Base-by-base conservation (phyloP, 805 yeast species). In the Wickerhamiella australiensis region DNA sequence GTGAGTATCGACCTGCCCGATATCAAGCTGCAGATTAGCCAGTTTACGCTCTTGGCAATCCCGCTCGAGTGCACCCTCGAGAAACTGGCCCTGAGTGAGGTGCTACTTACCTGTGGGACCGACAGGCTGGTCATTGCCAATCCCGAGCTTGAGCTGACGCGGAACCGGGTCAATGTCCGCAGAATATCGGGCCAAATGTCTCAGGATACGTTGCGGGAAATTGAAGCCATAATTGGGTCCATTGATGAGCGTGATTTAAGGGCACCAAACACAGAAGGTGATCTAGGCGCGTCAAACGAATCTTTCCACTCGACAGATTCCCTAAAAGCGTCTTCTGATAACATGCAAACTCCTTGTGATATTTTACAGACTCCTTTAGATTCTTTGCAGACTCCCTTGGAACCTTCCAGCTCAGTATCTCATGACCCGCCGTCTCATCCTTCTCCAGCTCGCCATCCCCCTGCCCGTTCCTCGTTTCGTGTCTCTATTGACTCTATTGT, bases 1-100 rank as follows among this genome's bases (percentile, higher is more conserved):
- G 20, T 59, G 8, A 18, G n/a, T 8, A 22, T 57, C 5, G 22
- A 35, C 1, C 48, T 59, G 7, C 56, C 59, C 3, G 62, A 59
- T 9, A 42, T 56, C 2, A 46, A 52, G 15, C 21, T 59, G 1
- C 50, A 41, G 3, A 15, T 57, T 1, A 59, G 56, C 3, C 47
- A 33, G 3, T 27, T 57, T n/a, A 53, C 52, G 1, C 17, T 56
- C 11, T 47, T 52, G 11, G 17, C 56, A 1, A 49, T 59, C 33
- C 56, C 61, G 1, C 52, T 51, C 5, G 23, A 44, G 6, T 25
- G 53, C 7, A 36, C 49, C 1, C 44, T 54, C 6, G 27, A 26
- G 5, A 49, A 46, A 0, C 17, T 56, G 6, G 12, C 15, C 3
- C 13, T 58, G 2, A 27, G 50, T 7, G 61, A 58, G 25, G 15